phyloP scores from a whole-genome alignment of 1,284 basidiomycete genomes.

The Grifola frondosa region DNA sequence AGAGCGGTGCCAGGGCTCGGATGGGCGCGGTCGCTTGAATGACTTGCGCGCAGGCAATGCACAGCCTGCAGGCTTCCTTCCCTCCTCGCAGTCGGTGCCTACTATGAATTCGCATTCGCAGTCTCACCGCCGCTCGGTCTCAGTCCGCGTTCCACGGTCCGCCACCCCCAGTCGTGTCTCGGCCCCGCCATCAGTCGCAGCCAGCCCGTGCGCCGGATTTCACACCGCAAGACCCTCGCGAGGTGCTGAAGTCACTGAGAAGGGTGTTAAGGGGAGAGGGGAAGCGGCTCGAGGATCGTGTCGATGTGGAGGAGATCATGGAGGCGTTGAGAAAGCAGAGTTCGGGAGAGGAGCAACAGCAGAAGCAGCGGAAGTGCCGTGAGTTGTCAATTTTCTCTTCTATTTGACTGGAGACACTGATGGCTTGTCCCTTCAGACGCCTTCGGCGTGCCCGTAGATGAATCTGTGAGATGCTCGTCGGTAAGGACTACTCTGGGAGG shows the following conservation, averaged over 20 bases:
- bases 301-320: slow-evolving; percentile 41
- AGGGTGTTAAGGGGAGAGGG: slow-evolving; percentile 20
- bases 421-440: slow-evolving; percentile 34
- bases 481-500: slow-evolving; percentile 47
- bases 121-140: slow-evolving; percentile 14
- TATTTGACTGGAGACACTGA: neutral
- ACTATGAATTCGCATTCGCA: slow-evolving; percentile 2
- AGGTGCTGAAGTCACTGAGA: slow-evolving; percentile 23
- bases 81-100: slow-evolving; percentile 1
- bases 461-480: slow-evolving; percentile 47
- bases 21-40: no score
- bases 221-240: slow-evolving; percentile 19
- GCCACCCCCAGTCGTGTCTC: slow-evolving; percentile 2
- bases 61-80: no score
- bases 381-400: slow-evolving; percentile 7
- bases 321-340: slow-evolving; percentile 31
- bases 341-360: slow-evolving; percentile 3
- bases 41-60: no score
- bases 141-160: slow-evolving; percentile 10
- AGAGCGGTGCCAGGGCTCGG: neutral
- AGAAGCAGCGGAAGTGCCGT: neutral
- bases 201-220: slow-evolving; percentile 20
- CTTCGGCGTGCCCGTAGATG: slow-evolving; percentile 48
- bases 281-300: slow-evolving; percentile 24
- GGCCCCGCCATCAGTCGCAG: slow-evolving; percentile 15